Evolutionary conservation across 306 rosid genomes (phyloP), one percentile per base, ranked within the genome.

Genomic region (Rosa chinensis): DNA sequence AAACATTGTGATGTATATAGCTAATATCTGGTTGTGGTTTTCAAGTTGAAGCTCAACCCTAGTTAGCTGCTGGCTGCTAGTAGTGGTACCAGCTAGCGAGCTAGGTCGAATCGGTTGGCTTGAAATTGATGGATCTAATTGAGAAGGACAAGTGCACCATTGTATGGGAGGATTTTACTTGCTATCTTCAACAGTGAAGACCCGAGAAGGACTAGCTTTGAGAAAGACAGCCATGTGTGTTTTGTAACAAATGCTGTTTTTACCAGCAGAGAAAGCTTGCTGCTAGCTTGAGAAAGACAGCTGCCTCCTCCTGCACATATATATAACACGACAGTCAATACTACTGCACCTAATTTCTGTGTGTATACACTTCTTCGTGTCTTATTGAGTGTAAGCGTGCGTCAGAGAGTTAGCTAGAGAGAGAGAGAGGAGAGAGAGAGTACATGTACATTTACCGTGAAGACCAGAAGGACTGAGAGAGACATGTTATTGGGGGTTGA

Each of bases 211-310:
- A 66, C 11, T 16, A 10, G 39, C 12, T 44, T 55, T 87, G 87
- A 85, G 87, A 82, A 80, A 85, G 84, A 88, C 85, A 88, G 82
- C 77, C 81, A 59, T 66, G 47, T 75, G n/a, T 55, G 66, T 61
- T 62, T 62, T 62, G 68, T 62, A 25, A 13, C 42, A 25, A 28
- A 62, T 37, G 47, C 52, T 52, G 74, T 81, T 56, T 77, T 50
- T 59, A 73, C 77, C 80, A 47, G 66, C 77, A 21, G 21, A 35
- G 69, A 32, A 52, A 55, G 61, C 40, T 21, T 48, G 64, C 10
- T 37, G 56, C 44, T 73, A n/a, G 78, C 48, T 44, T 81, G 84
- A 84, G 84, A 78, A 75, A 78, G 86, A 87, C 83, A 71, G 82
- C 61, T 62, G 23, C 80, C 50, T 56, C 44, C 61, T 5, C 77